Evolutionary conservation across 2,329 filamentous ascomycete species (phyloP), one percentile per base, ranked within the genome.

Genomic region (Calonectria pseudoturangicola): DNA sequence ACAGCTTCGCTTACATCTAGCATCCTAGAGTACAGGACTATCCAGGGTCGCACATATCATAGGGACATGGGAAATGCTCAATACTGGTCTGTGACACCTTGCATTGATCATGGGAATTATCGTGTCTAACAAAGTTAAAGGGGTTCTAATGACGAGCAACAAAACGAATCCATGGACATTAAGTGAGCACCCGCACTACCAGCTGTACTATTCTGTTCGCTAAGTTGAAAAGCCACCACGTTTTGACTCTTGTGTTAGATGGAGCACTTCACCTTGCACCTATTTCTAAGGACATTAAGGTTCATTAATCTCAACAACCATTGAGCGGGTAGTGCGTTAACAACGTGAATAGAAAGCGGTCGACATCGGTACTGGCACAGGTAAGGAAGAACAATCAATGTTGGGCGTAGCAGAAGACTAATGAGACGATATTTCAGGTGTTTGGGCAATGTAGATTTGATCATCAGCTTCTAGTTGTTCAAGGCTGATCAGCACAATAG

Each of bases 91-190:
- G 73, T 58, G 30, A 0, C 1, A 0, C 6, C 4, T 39, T n/a
- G 1, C 0, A 3, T 2, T 9, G 1, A 0, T 18, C 1, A 5
- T 1, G 2, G 6, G 25, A 25, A 9, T 51, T 21, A 1, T 2
- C 9, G 1, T 18, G 5, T 8, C 39, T 70, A 39, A 75, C 13
- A n/a, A 0, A 0, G 4, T 12, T 16, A 0, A 1, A 77, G 74
- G 74, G 75, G 73, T 0, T 68, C 75, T 0, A 77, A 77, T 4
- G 75, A 77, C 16, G 73, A 77, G 4, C 69, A 66, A 1, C 75
- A 77, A 18, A 76, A 74, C 3, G 74, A 77, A 9, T 77, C 75
- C 0, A 77, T 77, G 75, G 74, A 76, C 1, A 76, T 77, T 18
- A 75, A 76, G 74, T 76, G 0, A 48, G 73, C 8, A 0, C 1